phyloP scores from a whole-genome alignment of 2,329 filamentous ascomycete species.

The Aspergillus tanneri region DNA sequence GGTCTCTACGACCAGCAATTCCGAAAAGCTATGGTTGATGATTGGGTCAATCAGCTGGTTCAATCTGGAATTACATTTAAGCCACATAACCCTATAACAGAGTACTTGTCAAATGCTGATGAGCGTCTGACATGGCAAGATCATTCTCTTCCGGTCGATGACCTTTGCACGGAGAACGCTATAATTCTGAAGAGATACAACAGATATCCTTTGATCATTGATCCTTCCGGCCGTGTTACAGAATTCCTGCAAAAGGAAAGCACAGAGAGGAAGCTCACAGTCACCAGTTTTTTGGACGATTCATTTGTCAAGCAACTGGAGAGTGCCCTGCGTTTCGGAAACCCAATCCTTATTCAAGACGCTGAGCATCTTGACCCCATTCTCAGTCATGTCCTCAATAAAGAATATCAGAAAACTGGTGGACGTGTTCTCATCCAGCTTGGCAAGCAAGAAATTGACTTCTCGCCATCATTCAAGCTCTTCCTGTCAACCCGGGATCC shows the following conservation, averaged over 20 bases:
- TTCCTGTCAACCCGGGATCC: conserved; percentile 95
- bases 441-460: conserved; percentile 98
- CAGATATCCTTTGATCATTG: conserved; percentile 95
- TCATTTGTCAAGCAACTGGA: conserved; percentile 98
- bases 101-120: conserved; percentile 95
- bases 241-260: conserved; percentile 95
- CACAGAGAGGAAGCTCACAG: conserved; percentile 87
- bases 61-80: conserved; percentile 94
- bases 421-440: conserved; percentile 97
- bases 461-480: conserved; percentile 92
- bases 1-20: conserved; percentile 98
- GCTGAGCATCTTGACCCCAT: conserved; percentile 96
- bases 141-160: conserved; percentile 88
- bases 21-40: conserved; percentile 95
- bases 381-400: conserved; percentile 97
- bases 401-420: conserved; percentile 98
- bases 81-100: conserved; percentile 87
- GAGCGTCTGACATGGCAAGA: conserved; percentile 94
- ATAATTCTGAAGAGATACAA: conserved; percentile 98
- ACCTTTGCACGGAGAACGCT: conserved; percentile 97
- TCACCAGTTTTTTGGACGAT: conserved; percentile 97
- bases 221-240: conserved; percentile 89
- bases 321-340: conserved; percentile 94
- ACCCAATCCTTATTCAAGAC: conserved; percentile 97
- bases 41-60: conserved; percentile 91